Evolutionary conservation across 2,329 filamentous ascomycete species (phyloP).

Genomic region (Cladophialophora bantiana): DNA sequence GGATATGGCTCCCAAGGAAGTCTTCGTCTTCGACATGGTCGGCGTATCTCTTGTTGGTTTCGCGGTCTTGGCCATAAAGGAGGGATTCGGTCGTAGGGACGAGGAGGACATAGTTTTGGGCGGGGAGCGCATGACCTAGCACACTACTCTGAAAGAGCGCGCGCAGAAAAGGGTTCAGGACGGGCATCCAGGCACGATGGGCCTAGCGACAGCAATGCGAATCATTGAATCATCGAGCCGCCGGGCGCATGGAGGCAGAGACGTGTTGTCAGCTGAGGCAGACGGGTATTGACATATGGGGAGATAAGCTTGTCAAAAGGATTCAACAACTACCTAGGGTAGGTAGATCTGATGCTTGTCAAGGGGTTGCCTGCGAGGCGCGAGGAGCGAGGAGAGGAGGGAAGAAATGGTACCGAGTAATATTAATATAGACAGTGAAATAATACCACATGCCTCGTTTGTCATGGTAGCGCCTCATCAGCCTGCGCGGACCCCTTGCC

Average conservation of each 20-base stretch:
- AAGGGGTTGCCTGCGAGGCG: conserved; percentile 6
- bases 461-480: not conserved
- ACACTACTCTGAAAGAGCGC: conserved; percentile 98
- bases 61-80: conserved; percentile 84
- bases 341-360: not conserved
- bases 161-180: conserved; percentile 97
- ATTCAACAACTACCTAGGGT: not conserved
- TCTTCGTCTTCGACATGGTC: conserved; percentile 90
- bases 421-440: not conserved
- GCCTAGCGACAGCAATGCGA: conserved; percentile 32
- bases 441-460: conserved; percentile 18
- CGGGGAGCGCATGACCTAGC: conserved; percentile 86
- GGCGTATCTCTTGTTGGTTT: conserved; percentile 76
- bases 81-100: conserved; percentile 93
- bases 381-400: not conserved
- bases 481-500: no score
- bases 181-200: conserved; percentile 77
- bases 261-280: conserved; percentile 16
- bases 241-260: conserved; percentile 20
- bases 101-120: conserved; percentile 90
- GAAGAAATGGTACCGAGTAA: not conserved
- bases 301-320: not conserved
- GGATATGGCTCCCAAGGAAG: conserved; percentile 94
- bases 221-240: conserved; percentile 37
- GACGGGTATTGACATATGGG: conserved; percentile 8